A percentile compares a stretch with the other conserved stretches of the same genome.
Evolutionary conservation across 2,329 filamentous ascomycete genomes (phyloP).

Genomic region (Fusarium decemcellulare): DNA sequence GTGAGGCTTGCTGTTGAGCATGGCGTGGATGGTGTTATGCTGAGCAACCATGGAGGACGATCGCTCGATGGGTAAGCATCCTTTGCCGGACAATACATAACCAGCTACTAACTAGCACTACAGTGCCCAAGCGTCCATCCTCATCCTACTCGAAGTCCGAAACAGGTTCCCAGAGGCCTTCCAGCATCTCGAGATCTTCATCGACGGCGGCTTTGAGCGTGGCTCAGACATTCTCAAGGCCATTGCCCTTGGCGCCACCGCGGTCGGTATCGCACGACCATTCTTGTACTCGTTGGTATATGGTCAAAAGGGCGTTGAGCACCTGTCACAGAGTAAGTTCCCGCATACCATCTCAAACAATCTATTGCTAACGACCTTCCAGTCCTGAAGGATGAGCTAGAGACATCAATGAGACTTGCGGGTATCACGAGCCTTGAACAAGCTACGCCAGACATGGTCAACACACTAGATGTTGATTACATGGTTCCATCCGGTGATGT

Average conservation of each 20-base stretch:
- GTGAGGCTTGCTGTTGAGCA: constrained; percentile 63
- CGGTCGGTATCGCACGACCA: constrained; percentile 67
- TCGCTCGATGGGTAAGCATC: constrained; percentile 62
- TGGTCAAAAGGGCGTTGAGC: constrained; percentile 67
- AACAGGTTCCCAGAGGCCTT: constrained; percentile 64
- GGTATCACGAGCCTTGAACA: constrained; percentile 49
- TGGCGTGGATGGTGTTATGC: constrained; percentile 67
- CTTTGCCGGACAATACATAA: accelerated
- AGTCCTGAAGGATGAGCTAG: constrained; percentile 51
- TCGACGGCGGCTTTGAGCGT: constrained; percentile 67
- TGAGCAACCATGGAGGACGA: constrained; percentile 72
- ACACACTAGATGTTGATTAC: constrained; percentile 51
- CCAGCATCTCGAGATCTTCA: constrained; percentile 64
- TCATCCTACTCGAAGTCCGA: constrained; percentile 67
- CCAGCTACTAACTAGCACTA: not conserved
- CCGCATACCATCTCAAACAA: accelerated
- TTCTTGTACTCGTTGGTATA: constrained; percentile 68
- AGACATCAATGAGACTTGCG: constrained; percentile 49
- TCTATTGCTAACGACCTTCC: not conserved
- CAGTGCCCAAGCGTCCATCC: constrained; percentile 59
- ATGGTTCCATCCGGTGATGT: constrained; percentile 44
- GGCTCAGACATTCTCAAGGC: constrained; percentile 70
- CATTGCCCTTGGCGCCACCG: constrained; percentile 66
- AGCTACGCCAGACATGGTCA: constrained; percentile 46
- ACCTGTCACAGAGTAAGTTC: constrained; percentile 68